phyloP scores from a whole-genome alignment of 2,329 filamentous ascomycete genomes.

The Beauveria rudraprayagi region DNA sequence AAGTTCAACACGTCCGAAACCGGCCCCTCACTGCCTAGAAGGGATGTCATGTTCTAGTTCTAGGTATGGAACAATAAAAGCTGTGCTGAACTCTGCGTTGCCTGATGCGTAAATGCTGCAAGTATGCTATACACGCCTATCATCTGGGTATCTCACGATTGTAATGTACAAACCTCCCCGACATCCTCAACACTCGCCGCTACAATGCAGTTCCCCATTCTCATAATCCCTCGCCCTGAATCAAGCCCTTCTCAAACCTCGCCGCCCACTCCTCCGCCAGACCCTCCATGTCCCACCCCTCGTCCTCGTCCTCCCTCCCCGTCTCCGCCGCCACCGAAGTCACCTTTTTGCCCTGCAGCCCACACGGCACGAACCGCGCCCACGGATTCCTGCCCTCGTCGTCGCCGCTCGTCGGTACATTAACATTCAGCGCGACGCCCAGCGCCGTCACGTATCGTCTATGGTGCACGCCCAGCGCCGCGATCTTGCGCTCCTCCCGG shows the following conservation, averaged over 20 bases:
- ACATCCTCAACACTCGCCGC: neutral
- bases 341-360: constrained; percentile 67
- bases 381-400: constrained; percentile 39
- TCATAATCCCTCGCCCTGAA: neutral
- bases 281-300: constrained; percentile 20
- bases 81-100: too few relatives aligned
- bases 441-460: constrained; percentile 75
- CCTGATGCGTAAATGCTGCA: neutral
- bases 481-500: constrained; percentile 62
- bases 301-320: constrained; percentile 13
- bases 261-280: constrained; percentile 26
- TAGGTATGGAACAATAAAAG: too few relatives aligned
- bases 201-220: neutral
- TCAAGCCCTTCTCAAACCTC: constrained; percentile 27
- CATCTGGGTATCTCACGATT: constrained; percentile 1
- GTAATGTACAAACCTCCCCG: neutral
- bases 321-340: constrained; percentile 62
- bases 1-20: too few relatives aligned
- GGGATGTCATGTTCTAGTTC: too few relatives aligned
- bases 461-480: constrained; percentile 86
- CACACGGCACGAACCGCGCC: constrained; percentile 80
- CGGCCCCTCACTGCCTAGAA: too few relatives aligned
- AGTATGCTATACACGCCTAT: neutral
- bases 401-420: constrained; percentile 42
- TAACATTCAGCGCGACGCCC: constrained; percentile 75